Evolutionary conservation across 352 stramenopile genomes (phyloP).

Genomic region (Phytophthora capsici): DNA sequence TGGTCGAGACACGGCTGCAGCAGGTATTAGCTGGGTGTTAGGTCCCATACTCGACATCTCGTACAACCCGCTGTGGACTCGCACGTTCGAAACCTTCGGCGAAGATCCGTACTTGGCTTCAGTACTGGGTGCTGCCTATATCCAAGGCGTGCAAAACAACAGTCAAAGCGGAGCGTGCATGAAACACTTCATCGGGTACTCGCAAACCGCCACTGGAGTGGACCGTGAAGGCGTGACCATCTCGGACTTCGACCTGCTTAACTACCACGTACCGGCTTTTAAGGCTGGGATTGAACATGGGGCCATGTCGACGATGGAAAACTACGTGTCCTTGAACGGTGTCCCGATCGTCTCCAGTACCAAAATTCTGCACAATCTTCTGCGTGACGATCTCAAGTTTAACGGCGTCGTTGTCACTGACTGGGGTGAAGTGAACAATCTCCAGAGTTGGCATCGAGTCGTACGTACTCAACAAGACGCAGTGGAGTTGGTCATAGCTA

Average conservation of each 20-base stretch:
- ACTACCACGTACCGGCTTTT: slow-evolving; percentile 82
- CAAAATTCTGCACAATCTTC: slow-evolving; percentile 67
- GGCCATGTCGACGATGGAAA: slow-evolving; percentile 91
- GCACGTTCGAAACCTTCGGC: slow-evolving; percentile 93
- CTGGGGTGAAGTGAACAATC: slow-evolving; percentile 90
- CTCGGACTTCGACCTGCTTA: slow-evolving; percentile 73
- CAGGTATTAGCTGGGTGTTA: slow-evolving; percentile 89
- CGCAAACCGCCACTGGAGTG: slow-evolving; percentile 68
- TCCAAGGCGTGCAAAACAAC: slow-evolving; percentile 80
- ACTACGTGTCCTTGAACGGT: slow-evolving; percentile 90
- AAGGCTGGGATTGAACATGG: slow-evolving; percentile 72
- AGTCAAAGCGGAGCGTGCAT: slow-evolving; percentile 74
- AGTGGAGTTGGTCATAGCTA: slow-evolving; percentile 57
- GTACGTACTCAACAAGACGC: slow-evolving; percentile 46
- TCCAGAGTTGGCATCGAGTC: slow-evolving; percentile 58
- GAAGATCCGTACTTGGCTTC: slow-evolving; percentile 84
- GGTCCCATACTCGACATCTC: slow-evolving; percentile 83
- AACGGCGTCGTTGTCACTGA: slow-evolving; percentile 88
- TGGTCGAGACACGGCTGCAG: slow-evolving; percentile 80
- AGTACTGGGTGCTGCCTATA: slow-evolving; percentile 67
- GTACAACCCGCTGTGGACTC: slow-evolving; percentile 84
- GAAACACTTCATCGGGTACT: slow-evolving; percentile 90
- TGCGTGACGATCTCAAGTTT: slow-evolving; percentile 81
- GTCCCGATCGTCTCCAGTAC: slow-evolving; percentile 82
- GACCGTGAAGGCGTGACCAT: slow-evolving; percentile 79